These are phyloP conservation scores for Aegilops tauschii DNA, from an alignment of 176 grass and related monocot genomes.

Conservation along the genomic window DNA sequence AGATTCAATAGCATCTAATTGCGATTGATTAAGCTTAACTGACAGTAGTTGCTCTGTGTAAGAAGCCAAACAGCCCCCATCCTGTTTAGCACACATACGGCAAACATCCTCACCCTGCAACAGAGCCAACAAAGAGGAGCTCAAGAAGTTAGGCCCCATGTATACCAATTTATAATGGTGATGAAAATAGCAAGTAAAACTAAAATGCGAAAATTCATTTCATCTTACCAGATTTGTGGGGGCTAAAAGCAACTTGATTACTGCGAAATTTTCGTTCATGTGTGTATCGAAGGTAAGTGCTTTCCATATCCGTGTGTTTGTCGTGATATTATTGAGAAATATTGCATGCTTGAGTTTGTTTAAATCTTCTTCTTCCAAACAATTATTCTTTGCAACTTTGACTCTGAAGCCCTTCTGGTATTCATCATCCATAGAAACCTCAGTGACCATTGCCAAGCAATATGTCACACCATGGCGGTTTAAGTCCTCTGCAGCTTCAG, in stretches of 20 bases:
- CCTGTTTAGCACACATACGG: neutral
- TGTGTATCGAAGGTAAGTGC: conserved; percentile 29
- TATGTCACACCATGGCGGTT: conserved; percentile 41
- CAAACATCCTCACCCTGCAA: conserved; percentile 35
- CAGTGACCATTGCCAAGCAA: conserved; percentile 51
- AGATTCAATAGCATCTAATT: conserved; percentile 46
- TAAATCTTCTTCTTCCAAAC: conserved; percentile 12
- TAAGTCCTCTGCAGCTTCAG: conserved; percentile 40
- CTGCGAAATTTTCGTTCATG: conserved; percentile 49
- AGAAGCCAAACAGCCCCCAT: conserved; percentile 8
- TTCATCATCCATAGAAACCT: conserved; percentile 50
- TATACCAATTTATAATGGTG: neutral
- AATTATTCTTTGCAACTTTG: conserved; percentile 28
- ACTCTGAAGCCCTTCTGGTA: conserved; percentile 45
- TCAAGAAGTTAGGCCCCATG: neutral
- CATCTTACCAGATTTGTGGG: conserved; percentile 41
- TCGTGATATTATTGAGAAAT: conserved; percentile 49
- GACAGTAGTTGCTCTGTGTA: conserved; percentile 25
- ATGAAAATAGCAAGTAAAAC: neutral
- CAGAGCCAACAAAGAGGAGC: neutral
- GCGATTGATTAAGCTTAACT: conserved; percentile 59
- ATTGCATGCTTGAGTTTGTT: conserved; percentile 37
- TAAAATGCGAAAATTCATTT: neutral
- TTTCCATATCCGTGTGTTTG: conserved; percentile 57
- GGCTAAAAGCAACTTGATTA: conserved; percentile 50